Evolutionary conservation across 1,284 basidiomycete genomes (phyloP).

Genomic region (Stygiomarasmius scandens): DNA sequence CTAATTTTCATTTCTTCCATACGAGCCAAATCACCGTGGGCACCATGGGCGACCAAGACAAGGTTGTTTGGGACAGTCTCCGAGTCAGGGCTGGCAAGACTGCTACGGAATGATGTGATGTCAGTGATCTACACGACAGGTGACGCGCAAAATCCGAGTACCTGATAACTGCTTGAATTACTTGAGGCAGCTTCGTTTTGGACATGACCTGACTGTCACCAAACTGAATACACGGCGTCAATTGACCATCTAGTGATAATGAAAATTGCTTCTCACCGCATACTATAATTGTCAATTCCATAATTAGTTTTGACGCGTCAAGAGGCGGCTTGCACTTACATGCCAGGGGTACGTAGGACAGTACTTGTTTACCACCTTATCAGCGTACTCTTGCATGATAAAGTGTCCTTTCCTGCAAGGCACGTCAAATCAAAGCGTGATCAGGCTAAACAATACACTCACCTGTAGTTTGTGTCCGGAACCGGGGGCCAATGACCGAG

Average conservation of each 20-base stretch:
- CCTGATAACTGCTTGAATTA: conserved; percentile 79
- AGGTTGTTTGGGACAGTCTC: conserved; percentile 74
- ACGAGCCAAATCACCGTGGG: conserved; percentile 54
- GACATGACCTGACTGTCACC: conserved; percentile 75
- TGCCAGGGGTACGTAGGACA: conserved; percentile 68
- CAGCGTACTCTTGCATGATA: conserved; percentile 77
- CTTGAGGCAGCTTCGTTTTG: conserved; percentile 68
- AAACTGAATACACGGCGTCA: conserved; percentile 48
- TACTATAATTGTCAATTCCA: conserved; percentile 5
- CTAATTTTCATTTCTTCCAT: conserved; percentile 79
- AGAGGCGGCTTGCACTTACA: conserved; percentile 44
- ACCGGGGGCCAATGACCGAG: conserved; percentile 78
- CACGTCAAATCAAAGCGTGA: conserved; percentile 1
- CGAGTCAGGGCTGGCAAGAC: conserved; percentile 76
- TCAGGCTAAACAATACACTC: conserved; percentile 15
- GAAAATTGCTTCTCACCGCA: conserved; percentile 2
- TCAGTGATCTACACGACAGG: neutral
- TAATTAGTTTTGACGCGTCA: neutral
- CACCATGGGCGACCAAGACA: conserved; percentile 75
- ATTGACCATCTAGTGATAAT: neutral
- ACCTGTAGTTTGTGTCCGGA: conserved; percentile 82
- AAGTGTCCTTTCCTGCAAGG: conserved; percentile 73
- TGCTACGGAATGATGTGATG: conserved; percentile 42
- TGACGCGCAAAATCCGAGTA: conserved; percentile 28
- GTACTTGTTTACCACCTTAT: conserved; percentile 66